Conservation (phyloP, 805 yeast species). For the Candida sithepensis region DNA sequence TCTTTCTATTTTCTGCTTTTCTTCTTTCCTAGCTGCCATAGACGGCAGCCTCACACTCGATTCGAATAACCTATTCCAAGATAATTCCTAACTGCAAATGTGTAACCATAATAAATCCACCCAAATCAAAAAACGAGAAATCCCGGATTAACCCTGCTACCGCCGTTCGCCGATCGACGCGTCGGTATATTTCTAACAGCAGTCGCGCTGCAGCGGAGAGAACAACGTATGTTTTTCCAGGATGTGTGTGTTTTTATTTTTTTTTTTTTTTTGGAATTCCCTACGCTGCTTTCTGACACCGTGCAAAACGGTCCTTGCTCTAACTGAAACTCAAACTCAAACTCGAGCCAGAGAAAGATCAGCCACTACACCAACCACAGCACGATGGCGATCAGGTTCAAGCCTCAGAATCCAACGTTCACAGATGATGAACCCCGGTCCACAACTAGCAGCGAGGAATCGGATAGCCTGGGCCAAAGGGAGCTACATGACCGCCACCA, state of each 20-base stretch:
- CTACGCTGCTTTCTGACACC: neutral
- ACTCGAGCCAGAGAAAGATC: too few relatives aligned
- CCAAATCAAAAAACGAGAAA: too few relatives aligned
- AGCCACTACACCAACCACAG: too few relatives aligned
- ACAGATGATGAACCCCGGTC: conserved; percentile 6
- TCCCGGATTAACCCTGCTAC: neutral
- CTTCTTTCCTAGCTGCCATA: neutral
- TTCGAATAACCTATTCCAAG: too few relatives aligned
- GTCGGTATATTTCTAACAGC: neutral
- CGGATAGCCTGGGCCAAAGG: neutral
- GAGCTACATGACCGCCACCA: neutral
- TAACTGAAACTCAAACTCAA: neutral
- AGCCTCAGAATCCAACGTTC: conserved; percentile 24
- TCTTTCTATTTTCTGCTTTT: neutral
- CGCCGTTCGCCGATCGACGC: neutral
- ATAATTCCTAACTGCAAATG: too few relatives aligned
- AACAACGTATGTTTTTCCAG: neutral
- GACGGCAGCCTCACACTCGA: too few relatives aligned
- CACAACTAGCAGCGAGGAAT: neutral
- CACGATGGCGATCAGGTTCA: conserved; percentile 17
- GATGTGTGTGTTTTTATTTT: neutral
- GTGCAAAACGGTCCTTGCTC: neutral
- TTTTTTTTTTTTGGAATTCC: neutral
- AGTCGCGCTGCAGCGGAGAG: too few relatives aligned
- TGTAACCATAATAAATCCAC: too few relatives aligned